A percentile compares a stretch with the other conserved stretches of the same genome.
Evolutionary conservation across 73 alveolate species (phyloP).

Genomic region (Urostyla sp.): DNA sequence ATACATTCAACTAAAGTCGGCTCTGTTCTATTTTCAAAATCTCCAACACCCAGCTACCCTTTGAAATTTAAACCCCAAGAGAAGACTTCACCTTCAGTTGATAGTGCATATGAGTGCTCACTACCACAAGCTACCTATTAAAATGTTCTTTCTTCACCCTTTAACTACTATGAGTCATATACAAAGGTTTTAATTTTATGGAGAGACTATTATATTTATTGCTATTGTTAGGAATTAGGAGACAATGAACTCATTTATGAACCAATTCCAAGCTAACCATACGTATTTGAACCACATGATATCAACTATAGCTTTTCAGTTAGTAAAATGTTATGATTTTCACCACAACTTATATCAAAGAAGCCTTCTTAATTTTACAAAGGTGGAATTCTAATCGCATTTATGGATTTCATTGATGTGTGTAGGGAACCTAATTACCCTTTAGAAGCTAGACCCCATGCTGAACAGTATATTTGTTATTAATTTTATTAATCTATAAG

Average conservation of each 20-base stretch:
- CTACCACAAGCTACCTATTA: constrained; percentile 71
- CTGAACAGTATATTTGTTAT: constrained; percentile 42
- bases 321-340: constrained; percentile 62
- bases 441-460: constrained; percentile 58
- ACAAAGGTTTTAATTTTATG: constrained; percentile 17
- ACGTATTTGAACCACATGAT: constrained; percentile 64
- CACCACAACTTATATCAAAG: constrained; percentile 66
- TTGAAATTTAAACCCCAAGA: constrained; percentile 92
- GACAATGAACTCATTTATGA: not conserved
- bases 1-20: constrained; percentile 61
- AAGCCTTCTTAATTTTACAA: constrained; percentile 36
- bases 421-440: constrained; percentile 42
- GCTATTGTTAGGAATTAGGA: not conserved
- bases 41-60: constrained; percentile 91
- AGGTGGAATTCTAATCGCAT: constrained; percentile 40
- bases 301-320: constrained; percentile 47
- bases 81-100: constrained; percentile 81
- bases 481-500: too few species aligned
- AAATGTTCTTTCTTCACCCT: not conserved
- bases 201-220: not conserved
- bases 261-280: constrained; percentile 71
- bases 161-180: not conserved
- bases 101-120: constrained; percentile 82
- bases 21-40: constrained; percentile 62
- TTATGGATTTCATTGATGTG: constrained; percentile 1